phyloP scores from a whole-genome alignment of 2,329 filamentous ascomycete genomes.

The Balansia obtecta region DNA sequence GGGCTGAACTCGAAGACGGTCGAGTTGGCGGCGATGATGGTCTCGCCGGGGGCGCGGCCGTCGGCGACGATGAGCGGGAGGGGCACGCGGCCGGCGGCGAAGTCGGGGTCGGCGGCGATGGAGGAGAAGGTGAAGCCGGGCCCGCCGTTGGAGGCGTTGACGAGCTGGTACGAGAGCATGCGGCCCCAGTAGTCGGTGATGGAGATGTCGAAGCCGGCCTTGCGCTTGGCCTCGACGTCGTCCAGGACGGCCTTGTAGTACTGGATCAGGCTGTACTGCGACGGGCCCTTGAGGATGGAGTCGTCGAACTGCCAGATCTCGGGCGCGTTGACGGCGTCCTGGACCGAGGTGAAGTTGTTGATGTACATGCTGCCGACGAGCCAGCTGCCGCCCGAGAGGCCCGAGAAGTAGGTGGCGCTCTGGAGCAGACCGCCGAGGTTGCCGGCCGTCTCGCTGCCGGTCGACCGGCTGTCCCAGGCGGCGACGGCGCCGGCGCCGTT shows the following conservation, averaged over 20 bases:
- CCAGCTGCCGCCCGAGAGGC: slow-evolving; percentile 76
- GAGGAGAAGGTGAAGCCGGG: slow-evolving; percentile 73
- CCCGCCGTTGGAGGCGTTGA: slow-evolving; percentile 65
- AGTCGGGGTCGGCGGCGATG: slow-evolving; percentile 30
- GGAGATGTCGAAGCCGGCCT: slow-evolving; percentile 39
- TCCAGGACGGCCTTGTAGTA: slow-evolving; percentile 27
- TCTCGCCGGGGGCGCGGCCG: slow-evolving; percentile 30
- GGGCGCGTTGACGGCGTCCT: slow-evolving; percentile 22
- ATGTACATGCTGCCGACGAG: slow-evolving; percentile 68
- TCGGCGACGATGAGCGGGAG: slow-evolving; percentile 39
- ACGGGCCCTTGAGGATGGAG: slow-evolving; percentile 28
- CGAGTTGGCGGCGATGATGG: slow-evolving; percentile 37
- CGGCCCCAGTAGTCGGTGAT: slow-evolving; percentile 87
- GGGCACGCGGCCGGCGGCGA: slow-evolving; percentile 29
- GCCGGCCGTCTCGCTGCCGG: slow-evolving; percentile 32
- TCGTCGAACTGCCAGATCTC: slow-evolving; percentile 29
- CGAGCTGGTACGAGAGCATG: slow-evolving; percentile 73
- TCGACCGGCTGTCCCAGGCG: slow-evolving; percentile 65
- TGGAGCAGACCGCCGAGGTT: slow-evolving; percentile 75
- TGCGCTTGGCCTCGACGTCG: slow-evolving; percentile 24
- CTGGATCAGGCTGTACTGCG: slow-evolving; percentile 23
- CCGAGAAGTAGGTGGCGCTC: slow-evolving; percentile 66
- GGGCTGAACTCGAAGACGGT: slow-evolving; percentile 54
- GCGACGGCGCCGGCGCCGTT: slow-evolving; percentile 70
- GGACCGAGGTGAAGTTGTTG: slow-evolving; percentile 68